Conservation (phyloP, 306 rosid species). For the peach (Prunus persica) region Prunus_persica_NCBIv2 NC_034015.1:14696001-14696500, state of each 20-base stretch:
- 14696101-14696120: too few relatives aligned
- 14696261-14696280: conserved; percentile 48
- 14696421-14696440: too few relatives aligned
- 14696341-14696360: conserved; percentile 46
- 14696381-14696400: too few relatives aligned
- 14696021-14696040: too few relatives aligned
- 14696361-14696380: conserved; percentile 22
- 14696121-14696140: too few relatives aligned
- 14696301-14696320: conserved; percentile 62
- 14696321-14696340: conserved; percentile 55
- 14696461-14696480: neutral
- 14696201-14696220: conserved; percentile 54
- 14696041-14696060: too few relatives aligned
- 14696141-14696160: too few relatives aligned
- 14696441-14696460: too few relatives aligned
- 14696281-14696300: conserved; percentile 47
- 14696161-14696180: conserved; percentile 30
- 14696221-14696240: conserved; percentile 44
- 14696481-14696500: neutral
- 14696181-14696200: conserved; percentile 39
- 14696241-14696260: conserved; percentile 43
- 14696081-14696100: too few relatives aligned
- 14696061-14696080: too few relatives aligned
- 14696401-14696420: too few relatives aligned
- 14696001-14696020: too few relatives aligned